These are phyloP conservation scores for Malus hybrid DNA, from an alignment of 331 rosid species.

Conservation along the genomic window DNA sequence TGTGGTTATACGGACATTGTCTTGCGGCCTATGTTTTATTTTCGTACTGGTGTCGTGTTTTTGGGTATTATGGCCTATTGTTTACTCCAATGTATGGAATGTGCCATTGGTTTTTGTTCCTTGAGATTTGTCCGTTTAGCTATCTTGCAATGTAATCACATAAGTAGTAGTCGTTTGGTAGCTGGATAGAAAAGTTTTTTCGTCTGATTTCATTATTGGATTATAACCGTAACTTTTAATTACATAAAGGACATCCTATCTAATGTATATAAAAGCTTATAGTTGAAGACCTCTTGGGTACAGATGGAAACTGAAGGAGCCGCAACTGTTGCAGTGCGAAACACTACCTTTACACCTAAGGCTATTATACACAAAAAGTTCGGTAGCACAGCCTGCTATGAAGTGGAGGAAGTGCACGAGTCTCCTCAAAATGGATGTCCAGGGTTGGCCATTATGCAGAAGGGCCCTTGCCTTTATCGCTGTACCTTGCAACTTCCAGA, in stretches of 20 bases:
- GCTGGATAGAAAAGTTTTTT: not conserved
- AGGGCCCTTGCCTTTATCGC: conserved; percentile 55
- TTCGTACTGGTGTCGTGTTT: not conserved
- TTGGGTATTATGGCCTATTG: not conserved
- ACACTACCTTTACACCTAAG: conserved; percentile 49
- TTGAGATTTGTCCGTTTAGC: not conserved
- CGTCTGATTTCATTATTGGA: not conserved
- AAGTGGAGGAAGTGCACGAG: conserved; percentile 66
- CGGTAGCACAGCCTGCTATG: conserved; percentile 50
- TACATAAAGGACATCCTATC: not conserved
- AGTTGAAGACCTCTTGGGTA: conserved; percentile 1
- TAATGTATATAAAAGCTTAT: not conserved
- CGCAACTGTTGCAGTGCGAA: conserved; percentile 19
- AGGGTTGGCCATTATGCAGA: conserved; percentile 54
- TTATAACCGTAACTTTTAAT: not conserved
- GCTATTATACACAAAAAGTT: conserved; percentile 61
- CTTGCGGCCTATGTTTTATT: not conserved
- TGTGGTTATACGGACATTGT: not conserved
- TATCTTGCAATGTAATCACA: not conserved
- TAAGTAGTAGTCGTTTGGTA: not conserved
- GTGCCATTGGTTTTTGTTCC: not conserved
- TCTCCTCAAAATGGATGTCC: conserved; percentile 56
- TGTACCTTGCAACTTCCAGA: conserved; percentile 87
- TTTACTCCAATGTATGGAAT: not conserved
- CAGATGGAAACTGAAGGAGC: conserved; percentile 45